Conservation (phyloP, 192 early-diverging fungal genomes). For the Lunasporangiospora selenospora region DNA sequence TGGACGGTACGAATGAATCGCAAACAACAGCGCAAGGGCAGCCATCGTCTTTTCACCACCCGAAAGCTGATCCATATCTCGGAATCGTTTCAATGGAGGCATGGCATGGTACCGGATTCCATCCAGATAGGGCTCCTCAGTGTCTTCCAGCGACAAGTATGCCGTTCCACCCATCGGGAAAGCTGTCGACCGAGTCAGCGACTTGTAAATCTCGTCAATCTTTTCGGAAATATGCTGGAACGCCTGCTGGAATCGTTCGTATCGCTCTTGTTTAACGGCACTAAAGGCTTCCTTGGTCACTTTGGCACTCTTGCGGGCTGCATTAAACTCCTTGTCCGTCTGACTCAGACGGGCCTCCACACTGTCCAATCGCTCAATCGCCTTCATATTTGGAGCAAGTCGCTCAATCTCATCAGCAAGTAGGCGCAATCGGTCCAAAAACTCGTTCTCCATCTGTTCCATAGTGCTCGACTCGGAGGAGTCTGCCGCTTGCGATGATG, state of each 20-base stretch:
- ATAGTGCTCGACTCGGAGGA: conserved; percentile 46
- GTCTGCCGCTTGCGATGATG: conserved; percentile 6
- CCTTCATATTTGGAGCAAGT: conserved; percentile 92
- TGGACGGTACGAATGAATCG: conserved; percentile 91
- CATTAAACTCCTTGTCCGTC: conserved; percentile 86
- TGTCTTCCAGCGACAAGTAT: conserved; percentile 90
- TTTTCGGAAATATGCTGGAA: conserved; percentile 89
- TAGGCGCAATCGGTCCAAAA: conserved; percentile 65
- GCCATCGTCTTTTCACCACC: conserved; percentile 99
- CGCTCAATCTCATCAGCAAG: conserved; percentile 77
- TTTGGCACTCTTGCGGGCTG: conserved; percentile 80
- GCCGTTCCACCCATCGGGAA: conserved; percentile 96
- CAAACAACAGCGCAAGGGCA: conserved; percentile 95
- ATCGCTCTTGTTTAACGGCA: conserved; percentile 79
- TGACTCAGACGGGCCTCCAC: conserved; percentile 80
- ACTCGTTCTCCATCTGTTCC: conserved; percentile 67
- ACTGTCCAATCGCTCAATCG: conserved; percentile 83
- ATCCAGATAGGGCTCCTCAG: conserved; percentile 93
- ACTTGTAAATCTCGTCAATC: conserved; percentile 97
- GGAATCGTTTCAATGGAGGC: conserved; percentile 99
- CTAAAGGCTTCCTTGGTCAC: conserved; percentile 84
- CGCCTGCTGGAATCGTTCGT: conserved; percentile 79
- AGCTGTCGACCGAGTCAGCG: conserved; percentile 83
- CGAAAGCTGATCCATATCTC: conserved; percentile 99
- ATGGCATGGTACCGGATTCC: conserved; percentile 99